Base-by-base conservation (phyloP, 2,329 filamentous ascomycete genomes). In the Diplodia mutila region DNA sequence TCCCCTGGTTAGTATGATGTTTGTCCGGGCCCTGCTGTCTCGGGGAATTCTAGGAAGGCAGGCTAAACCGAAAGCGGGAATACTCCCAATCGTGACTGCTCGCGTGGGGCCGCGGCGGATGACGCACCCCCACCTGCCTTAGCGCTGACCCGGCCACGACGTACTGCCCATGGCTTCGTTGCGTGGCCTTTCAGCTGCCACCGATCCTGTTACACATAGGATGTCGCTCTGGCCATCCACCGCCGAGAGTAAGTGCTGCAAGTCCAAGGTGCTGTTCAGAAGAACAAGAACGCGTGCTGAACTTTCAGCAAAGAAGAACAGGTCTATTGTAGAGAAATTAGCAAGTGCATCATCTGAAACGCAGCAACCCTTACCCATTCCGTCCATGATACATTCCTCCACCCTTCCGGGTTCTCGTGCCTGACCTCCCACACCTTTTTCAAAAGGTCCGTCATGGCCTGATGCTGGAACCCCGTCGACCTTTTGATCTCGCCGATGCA, bases 211-310 rank as follows among this genome's bases (percentile, higher is more conserved):
- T 27, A 6, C 49, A 51, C 21, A 16, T 16, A 14, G 3, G 1
- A 23, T 51, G 21, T 9, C 12, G 21, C 6, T 21, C 48, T 3
- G 48, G n/a, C 48, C 37, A 46, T 46, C 7, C 7, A 8, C 18
- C 16, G 6, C 39, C 18, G 18, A 46, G 39, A 5, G 16, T n/a
- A 18, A n/a, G 2, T n/a, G 5, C 46, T 49, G n/a, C 9, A 49
- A 1, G 9, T 21, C 23, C 29, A 32, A 32, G 4, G 8, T 16
- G 23, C 29, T 21, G 6, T 49, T 70, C 37, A 71, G 46, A 70
- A 70, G 61, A 70, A 71, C 21, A 71, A 29, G 32, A 69, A 71
- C 16, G 69, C 70, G 29, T 71, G 70, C 46, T 71, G 70, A 7
- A 69, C 46, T 21, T 67, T 52, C 8, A 71, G 69, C 32, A 55